A percentile compares a stretch with the other conserved stretches of the same genome.
phyloP scores from a whole-genome alignment of 768 basidiomycete genomes.

The Hericium alpestre region DNA sequence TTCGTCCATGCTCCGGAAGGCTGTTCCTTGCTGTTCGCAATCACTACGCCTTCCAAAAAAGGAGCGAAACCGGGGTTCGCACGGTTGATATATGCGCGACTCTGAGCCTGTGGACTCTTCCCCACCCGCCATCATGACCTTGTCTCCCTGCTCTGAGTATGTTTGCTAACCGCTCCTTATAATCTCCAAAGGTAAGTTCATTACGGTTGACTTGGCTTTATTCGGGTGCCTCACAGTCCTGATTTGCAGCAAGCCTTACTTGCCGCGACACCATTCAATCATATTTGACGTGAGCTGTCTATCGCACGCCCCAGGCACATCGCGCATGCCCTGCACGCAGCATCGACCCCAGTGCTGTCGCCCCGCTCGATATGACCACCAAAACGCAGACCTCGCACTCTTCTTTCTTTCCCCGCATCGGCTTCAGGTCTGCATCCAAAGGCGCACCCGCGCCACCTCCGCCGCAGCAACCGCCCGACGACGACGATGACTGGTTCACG shows the following conservation, averaged over 20 bases:
- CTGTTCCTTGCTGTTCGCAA: background rate
- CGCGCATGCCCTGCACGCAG: background rate
- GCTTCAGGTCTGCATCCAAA: slow-evolving; percentile 17
- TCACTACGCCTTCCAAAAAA: background rate
- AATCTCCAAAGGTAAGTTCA: too few relatives aligned
- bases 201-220: too few relatives aligned
- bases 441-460: slow-evolving; percentile 13
- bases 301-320: background rate
- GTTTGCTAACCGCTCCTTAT: too few relatives aligned
- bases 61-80: background rate
- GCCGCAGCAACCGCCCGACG: slow-evolving; percentile 6
- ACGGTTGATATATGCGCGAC: background rate
- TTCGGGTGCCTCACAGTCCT: too few relatives aligned
- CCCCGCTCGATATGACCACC: slow-evolving; percentile 21
- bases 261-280: background rate
- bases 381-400: slow-evolving; percentile 21
- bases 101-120: background rate
- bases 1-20: background rate
- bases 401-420: slow-evolving; percentile 28
- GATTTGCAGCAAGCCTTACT: background rate
- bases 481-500: slow-evolving; percentile 47
- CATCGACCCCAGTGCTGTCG: background rate
- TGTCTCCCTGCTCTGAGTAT: background rate
- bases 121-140: background rate
- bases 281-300: background rate